Base-by-base conservation (phyloP, 768 basidiomycete genomes). In the Panellus pusillus region DNA sequence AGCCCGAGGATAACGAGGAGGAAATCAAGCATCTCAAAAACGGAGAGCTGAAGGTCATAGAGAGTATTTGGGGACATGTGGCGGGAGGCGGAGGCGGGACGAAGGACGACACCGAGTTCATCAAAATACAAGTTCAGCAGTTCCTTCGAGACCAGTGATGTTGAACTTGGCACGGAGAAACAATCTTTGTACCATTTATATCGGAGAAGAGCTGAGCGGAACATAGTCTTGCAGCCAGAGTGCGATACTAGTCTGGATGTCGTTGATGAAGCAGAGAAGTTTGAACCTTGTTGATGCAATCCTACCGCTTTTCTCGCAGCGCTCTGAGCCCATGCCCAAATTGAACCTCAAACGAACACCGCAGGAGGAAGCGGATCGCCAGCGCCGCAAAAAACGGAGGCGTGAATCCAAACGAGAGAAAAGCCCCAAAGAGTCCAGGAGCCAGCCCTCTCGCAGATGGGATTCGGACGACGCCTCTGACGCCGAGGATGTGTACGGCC, bases 311-410 rank as follows among this genome's bases (percentile, higher is more conserved):
- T 24, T 35, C 14, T 14, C 3, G 14, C 7, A 9, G 9, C 32
- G 32, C 8, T 18, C n/a, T 9, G 43, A 9, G 24, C 19, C 42
- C 47, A 79, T 75, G 73, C 71, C 79, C 47, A 86, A 81, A 64
- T 68, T 88, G 35, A 78, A 75, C 49, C 74, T 87, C 43, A 89
- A 89, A 64, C 79, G 79, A 41, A 86, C 86, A 1, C 78, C 79
- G 6, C 78, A 80, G 47, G 86, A 87, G 65, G 77, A 82, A 61
- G 77, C 68, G 14, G 76, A 75, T 49, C 76, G 69, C 42, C 65
- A 71, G 61, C 56, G 63, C 39, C 72, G 71, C 36, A 79, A 78
- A 49, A 67, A 70, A 43, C 65, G 64, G 38, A 71, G 69, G 50
- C 54, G 47, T 38, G 58, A 55, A 24, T 52, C 58, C 20, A 57